Conservation (phyloP, 2,329 filamentous ascomycete species). For the Fusarium penzigii region DNA sequence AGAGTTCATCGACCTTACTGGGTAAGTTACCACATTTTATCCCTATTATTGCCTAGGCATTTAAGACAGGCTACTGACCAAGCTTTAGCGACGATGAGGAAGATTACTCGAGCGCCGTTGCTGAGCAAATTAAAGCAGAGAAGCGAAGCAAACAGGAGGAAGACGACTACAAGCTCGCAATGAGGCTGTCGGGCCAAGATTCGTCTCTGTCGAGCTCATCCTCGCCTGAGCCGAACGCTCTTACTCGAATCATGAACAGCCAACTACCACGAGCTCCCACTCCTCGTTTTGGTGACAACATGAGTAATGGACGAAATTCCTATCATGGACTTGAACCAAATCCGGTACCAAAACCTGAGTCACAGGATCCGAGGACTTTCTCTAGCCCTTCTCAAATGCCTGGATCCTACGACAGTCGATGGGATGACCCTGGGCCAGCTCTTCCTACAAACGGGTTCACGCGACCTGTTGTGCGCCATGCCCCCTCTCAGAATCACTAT, state of each 20-base stretch:
- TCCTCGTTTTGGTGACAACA: background rate
- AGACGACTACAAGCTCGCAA: constrained; percentile 32
- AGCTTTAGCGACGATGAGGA: constrained; percentile 36
- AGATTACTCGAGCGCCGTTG: constrained; percentile 27
- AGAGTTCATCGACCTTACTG: constrained; percentile 45
- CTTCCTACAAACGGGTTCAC: background rate
- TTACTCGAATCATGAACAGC: constrained; percentile 32
- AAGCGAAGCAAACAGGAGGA: constrained; percentile 33
- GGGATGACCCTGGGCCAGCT: constrained; percentile 6
- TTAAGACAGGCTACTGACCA: background rate
- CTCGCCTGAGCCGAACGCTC: constrained; percentile 22
- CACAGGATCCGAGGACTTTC: background rate
- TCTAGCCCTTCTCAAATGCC: constrained; percentile 6
- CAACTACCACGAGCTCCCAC: constrained; percentile 21
- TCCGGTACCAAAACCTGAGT: background rate
- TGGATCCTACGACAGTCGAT: constrained; percentile 14
- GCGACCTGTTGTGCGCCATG: no score
- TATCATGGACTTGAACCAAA: constrained; percentile 1
- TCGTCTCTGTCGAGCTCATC: constrained; percentile 4
- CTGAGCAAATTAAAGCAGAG: constrained; percentile 38
- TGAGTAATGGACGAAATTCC: background rate
- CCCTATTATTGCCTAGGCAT: background rate
- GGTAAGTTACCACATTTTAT: constrained; percentile 28
- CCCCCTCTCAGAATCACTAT: no score
- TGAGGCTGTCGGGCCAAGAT: constrained; percentile 27